Percentiles rank a stretch among this genome's conserved stretches.
phyloP scores from a whole-genome alignment of 1,284 basidiomycete species.

The Leccinum pachyderme region DNA sequence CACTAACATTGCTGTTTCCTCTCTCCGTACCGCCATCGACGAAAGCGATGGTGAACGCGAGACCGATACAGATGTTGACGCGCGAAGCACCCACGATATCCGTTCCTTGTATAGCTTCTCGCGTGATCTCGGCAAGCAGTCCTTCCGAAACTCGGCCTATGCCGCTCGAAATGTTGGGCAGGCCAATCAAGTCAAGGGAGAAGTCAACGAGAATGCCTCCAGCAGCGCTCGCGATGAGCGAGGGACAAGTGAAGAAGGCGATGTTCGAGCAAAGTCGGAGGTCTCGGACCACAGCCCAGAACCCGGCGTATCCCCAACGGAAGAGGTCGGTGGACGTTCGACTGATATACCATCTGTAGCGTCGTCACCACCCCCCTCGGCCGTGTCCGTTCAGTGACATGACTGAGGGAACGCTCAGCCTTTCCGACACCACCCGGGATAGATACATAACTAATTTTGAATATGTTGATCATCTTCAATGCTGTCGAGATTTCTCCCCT shows the following conservation, averaged over 20 bases:
- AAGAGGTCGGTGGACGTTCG: conserved; percentile 21
- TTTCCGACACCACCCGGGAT: conserved; percentile 17
- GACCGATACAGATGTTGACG: conserved; percentile 34
- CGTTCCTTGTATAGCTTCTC: conserved; percentile 37
- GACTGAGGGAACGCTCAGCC: conserved; percentile 4
- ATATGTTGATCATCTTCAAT: conserved; percentile 37
- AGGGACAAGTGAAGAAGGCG: conserved; percentile 6
- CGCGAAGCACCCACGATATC: conserved; percentile 26
- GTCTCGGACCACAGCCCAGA: conserved; percentile 18
- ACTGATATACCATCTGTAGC: conserved; percentile 29
- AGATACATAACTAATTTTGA: conserved; percentile 35
- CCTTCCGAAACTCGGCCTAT: conserved; percentile 26
- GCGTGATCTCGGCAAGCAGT: conserved; percentile 29
- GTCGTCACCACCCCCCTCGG: conserved; percentile 32
- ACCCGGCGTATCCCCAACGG: conserved; percentile 21
- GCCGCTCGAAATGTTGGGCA: conserved; percentile 24
- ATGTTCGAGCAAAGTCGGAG: conserved; percentile 16
- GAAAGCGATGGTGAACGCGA: conserved; percentile 37
- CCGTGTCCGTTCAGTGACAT: conserved; percentile 28
- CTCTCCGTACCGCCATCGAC: conserved; percentile 37
- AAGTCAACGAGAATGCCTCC: conserved; percentile 19
- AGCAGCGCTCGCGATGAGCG: conserved; percentile 14
- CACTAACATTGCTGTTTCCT: conserved; percentile 38
- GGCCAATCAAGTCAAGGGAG: conserved; percentile 23
- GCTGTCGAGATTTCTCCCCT: conserved; percentile 14